Base-by-base conservation (phyloP, 345 rosid species). In the Erodium maritimum region DNA sequence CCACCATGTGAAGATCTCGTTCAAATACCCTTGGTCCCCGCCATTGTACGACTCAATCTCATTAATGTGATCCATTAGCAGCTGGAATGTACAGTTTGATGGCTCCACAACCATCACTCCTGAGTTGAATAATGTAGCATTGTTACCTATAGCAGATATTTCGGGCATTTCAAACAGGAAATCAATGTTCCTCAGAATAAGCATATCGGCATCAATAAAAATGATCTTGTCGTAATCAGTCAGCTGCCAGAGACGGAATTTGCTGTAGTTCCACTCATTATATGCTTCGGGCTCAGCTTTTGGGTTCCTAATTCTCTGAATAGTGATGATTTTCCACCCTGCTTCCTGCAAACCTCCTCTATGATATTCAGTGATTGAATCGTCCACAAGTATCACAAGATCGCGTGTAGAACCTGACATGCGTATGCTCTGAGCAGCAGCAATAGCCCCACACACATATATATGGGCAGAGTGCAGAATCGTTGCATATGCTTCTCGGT, bases 1-100 rank as follows among this genome's bases (percentile, higher is more conserved):
- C 97, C 97, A 90, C 96, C 94, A 90, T n/a, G 94, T 90, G 78
- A 87, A 90, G 60, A 90, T 79, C 71, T 87, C 89, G 29, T 90
- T 90, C 3, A 90, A 70, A 70, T 85, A 90, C 10, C 97, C 97
- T 73, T 90, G 97, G 57, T 90, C 96, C 46, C 96, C 94, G 1
- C 97, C 97, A 4, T 90, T 90, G 77, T 90, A 90, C 12, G 97
- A 90, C 61, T 73, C 88, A 21, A 90, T 81, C 59, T 87, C 94
- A 23, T 85, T 67, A 61, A 90, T 85, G 65, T 87, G 87, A 58
- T 85, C 87, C 96, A 87, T 90, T 51, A 90, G 67, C 55, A 90
- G 63, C 76, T 77, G 77, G 78, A 90, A 90, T 17, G 96, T 90
- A 42, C 82, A 83, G 63, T 87, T 83, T 0, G 94, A 87, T 57